phyloP scores from a whole-genome alignment of 2,329 filamentous ascomycete species.

The Paramyrothecium sp. region DNA sequence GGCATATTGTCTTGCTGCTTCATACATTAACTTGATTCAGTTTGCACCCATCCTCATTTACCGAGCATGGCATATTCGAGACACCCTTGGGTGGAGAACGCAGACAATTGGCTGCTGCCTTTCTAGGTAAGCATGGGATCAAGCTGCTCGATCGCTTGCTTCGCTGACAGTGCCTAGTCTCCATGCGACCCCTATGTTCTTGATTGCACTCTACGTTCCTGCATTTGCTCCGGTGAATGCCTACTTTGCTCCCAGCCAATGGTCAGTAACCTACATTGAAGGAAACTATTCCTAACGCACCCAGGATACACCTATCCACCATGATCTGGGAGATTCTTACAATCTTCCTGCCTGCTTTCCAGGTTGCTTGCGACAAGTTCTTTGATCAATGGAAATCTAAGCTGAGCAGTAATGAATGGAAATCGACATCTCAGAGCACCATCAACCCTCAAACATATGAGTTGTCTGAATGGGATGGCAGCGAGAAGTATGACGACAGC shows the following conservation, averaged over 20 bases:
- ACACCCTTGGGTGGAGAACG: constrained; percentile 63
- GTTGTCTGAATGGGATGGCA: constrained; percentile 2
- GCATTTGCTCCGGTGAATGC: constrained; percentile 48
- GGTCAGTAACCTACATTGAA: constrained; percentile 44
- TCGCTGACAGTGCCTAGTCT: constrained; percentile 36
- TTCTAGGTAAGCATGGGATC: constrained; percentile 30
- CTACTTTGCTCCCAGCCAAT: constrained; percentile 57
- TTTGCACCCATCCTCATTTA: constrained; percentile 56
- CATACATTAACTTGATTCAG: background rate
- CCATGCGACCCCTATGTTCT: constrained; percentile 64
- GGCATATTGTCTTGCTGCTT: background rate
- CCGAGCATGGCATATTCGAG: constrained; percentile 58
- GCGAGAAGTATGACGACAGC: constrained; percentile 5
- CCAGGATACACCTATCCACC: constrained; percentile 48
- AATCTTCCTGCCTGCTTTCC: constrained; percentile 60
- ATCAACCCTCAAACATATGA: background rate
- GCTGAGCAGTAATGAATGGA: background rate
- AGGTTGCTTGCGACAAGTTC: constrained; percentile 38
- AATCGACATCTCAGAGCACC: background rate
- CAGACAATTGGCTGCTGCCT: constrained; percentile 55
- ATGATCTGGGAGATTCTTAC: constrained; percentile 60
- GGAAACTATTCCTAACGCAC: constrained; percentile 35
- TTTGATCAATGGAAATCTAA: background rate
- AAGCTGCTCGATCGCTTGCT: background rate
- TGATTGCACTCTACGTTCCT: constrained; percentile 53